A percentile compares a stretch with the other conserved stretches of the same genome.
Conservation (phyloP, 2,329 filamentous ascomycete genomes). For the Fusarium denticulatum region DNA sequence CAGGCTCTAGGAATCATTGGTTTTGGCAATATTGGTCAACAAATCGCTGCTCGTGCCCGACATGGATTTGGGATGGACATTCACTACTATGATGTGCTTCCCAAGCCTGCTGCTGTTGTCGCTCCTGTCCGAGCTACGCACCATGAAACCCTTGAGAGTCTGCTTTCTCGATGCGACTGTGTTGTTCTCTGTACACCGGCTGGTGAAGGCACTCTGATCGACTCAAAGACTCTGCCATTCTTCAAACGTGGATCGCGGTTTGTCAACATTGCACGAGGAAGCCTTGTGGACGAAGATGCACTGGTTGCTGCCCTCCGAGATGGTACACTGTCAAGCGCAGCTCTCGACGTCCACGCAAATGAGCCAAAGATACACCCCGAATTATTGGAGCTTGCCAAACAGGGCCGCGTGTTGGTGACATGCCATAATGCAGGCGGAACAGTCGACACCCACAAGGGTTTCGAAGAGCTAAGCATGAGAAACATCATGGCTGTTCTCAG, state of each 20-base stretch:
- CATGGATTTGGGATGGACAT: slow-evolving; percentile 74
- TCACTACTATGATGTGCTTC: slow-evolving; percentile 68
- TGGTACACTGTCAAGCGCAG: slow-evolving; percentile 61
- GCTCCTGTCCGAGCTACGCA: slow-evolving; percentile 57
- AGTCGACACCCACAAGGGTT: slow-evolving; percentile 72
- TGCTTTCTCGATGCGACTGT: slow-evolving; percentile 66
- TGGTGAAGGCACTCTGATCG: slow-evolving; percentile 58
- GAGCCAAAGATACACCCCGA: slow-evolving; percentile 66
- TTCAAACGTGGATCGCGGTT: slow-evolving; percentile 67
- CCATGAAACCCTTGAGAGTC: slow-evolving; percentile 60
- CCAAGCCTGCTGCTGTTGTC: slow-evolving; percentile 58
- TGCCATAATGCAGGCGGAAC: slow-evolving; percentile 75
- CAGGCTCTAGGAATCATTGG: slow-evolving; percentile 74
- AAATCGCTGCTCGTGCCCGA: slow-evolving; percentile 63
- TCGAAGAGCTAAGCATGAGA: slow-evolving; percentile 73
- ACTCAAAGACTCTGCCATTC: slow-evolving; percentile 55
- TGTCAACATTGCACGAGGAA: slow-evolving; percentile 73
- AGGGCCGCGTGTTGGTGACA: slow-evolving; percentile 66
- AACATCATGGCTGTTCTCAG: slow-evolving; percentile 70
- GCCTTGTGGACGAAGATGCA: slow-evolving; percentile 72
- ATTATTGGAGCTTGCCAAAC: slow-evolving; percentile 52
- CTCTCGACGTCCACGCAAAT: slow-evolving; percentile 70
- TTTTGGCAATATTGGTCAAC: slow-evolving; percentile 72
- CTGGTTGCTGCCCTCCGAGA: slow-evolving; percentile 67
- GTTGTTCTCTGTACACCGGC: slow-evolving; percentile 70